Base-by-base conservation (phyloP, 1,139 yeast species). In the Yamadazyma taylorii region DNA sequence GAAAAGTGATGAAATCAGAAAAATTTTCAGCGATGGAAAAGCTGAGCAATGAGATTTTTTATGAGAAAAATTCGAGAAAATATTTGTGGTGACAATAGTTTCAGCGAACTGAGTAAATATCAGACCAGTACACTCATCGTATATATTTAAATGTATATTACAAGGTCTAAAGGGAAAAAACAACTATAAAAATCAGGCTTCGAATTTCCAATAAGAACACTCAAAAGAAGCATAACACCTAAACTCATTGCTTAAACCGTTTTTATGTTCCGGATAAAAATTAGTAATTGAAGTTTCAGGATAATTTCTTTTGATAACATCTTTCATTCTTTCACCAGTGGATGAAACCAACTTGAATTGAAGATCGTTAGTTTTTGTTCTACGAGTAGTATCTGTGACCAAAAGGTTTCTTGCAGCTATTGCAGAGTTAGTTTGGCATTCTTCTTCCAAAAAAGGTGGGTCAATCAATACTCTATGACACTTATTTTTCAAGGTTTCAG, bases 251-350 rank as follows among this genome's bases (percentile, higher is more conserved):
- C 90, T 82, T 41, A 89, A 69, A 0, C 95, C 95, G 50, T 86
- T 85, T 40, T 81, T 81, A 55, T 89, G 96, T 48, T 83, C 84
- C 0, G 96, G 96, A 34, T 61, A 58, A 58, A 85, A 89, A 28
- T 72, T 64, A 0, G 96, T 88, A 37, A 79, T 69, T 19, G 61
- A 52, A 2, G 85, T 70, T 37, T 73, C 85, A 5, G 89, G 86
- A 51, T 88, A 88, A 16, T 75, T 75, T 37, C 70, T 66, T 29
- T 65, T 55, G 28, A 88, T 77, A 13, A 84, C 60, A 3, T 73
- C 73, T 21, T 71, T 69, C 92, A 89, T 88, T 58, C 96, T 74
- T 62, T 89, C 96, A 21, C 96, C 96, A 1, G 97, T 88, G 44
- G 94, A 85, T 3, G 86, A 77, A 15, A 86, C 71, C 28, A 84